Evolutionary conservation across 2,329 filamentous ascomycete genomes (phyloP).

Genomic region (Cytospora piceicola): DNA sequence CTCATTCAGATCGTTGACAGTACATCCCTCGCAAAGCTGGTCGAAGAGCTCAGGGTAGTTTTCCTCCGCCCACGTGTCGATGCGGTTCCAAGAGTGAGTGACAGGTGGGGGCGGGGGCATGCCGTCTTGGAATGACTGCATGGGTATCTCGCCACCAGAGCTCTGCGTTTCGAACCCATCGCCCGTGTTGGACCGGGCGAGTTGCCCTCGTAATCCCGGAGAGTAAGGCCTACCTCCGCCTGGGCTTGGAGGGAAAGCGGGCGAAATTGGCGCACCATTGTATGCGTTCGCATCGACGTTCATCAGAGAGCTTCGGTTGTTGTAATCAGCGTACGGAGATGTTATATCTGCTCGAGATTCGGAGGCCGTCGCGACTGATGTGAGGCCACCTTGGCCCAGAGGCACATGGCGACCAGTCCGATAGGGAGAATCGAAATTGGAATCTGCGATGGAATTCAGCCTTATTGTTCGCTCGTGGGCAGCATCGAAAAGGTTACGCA

Average conservation of each 20-base stretch:
- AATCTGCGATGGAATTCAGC: conserved; percentile 66
- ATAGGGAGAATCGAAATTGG: conserved; percentile 89
- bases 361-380: conserved; percentile 84
- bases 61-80: conserved; percentile 91
- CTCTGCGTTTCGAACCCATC: conserved; percentile 72
- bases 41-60: conserved; percentile 95
- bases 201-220: conserved; percentile 82
- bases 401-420: conserved; percentile 89
- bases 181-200: conserved; percentile 66
- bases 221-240: conserved; percentile 78
- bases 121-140: conserved; percentile 95
- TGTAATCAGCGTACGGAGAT: conserved; percentile 77
- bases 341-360: conserved; percentile 87
- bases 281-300: conserved; percentile 62
- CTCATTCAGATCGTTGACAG: conserved; percentile 93
- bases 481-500: conserved; percentile 46
- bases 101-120: conserved; percentile 88
- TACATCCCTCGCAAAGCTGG: conserved; percentile 90
- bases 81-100: conserved; percentile 88
- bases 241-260: conserved; percentile 54
- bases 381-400: conserved; percentile 71
- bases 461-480: conserved; percentile 25
- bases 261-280: conserved; percentile 57
- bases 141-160: conserved; percentile 81
- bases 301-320: conserved; percentile 56